Evolutionary conservation across 768 basidiomycete genomes (phyloP), one percentile per base, ranked within the genome.

Genomic region (Tricholoma bakamatsutake): DNA sequence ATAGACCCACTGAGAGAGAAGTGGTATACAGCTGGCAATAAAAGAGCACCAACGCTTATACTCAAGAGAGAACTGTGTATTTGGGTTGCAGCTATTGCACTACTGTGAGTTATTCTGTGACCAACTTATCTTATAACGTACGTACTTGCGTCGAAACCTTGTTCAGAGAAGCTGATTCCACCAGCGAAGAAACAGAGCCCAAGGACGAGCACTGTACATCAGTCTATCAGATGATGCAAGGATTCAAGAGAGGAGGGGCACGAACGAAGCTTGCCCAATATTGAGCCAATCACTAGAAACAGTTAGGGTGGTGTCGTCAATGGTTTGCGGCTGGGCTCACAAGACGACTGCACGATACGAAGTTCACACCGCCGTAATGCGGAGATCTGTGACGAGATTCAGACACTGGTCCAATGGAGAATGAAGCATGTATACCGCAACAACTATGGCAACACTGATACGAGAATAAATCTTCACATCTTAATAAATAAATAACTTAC

Each of bases 121-220:
- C 28, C 2, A 17, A 34, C 11, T 4, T 52, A 50, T 17, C 5
- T n/a, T 10, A 24, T n/a, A 12, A 30, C 21, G 17, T 45, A 68
- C 83, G 53, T 62, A 90, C 89, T 84, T 3, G 76, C 67, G 58
- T 88, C 84, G 57, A 90, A 90, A 1, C 81, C 86, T 68, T 92
- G 90, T 63, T 92, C 88, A 3, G 86, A 83, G 60, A 85, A 92
- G 12, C 80, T 78, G 58, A 84, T 62, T 0, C 90, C 90, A 12
- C 90, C 90, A 0, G 89, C 90, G 58, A 93, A 87, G 71, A 92
- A 90, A 62, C 88, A 90, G 69, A 93, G 81, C 15, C 91, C 91
- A 11, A 93, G 79, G 15, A 93, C 90, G 40, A 94, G 80, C 2
- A 94, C 89, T 91, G 45, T 18, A 37, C 34, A 49, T 57, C 49